Evolutionary conservation across 768 basidiomycete species (phyloP), one percentile per base, ranked within the genome.

Genomic region (Rhodotorula sphaerocarpa): DNA sequence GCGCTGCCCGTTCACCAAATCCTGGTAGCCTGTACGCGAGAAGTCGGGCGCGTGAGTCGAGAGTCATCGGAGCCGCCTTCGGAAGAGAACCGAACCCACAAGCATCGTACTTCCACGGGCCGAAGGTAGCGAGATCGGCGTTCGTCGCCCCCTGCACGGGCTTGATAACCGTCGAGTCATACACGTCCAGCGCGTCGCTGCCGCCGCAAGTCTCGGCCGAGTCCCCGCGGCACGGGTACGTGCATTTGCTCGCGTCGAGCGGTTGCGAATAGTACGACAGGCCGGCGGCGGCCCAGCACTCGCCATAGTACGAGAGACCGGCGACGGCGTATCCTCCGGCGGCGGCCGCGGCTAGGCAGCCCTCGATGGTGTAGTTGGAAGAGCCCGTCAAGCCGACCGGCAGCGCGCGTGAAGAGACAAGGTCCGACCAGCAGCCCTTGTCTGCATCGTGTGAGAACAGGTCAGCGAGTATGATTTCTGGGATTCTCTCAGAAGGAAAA

Each of bases 151-250:
- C 42, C 7, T 55, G 28, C 6, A 58, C 21, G 0, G 27, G n/a
- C 20, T 23, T 43, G 15, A 3, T 11, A 7, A 1, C 31, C 9
- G 20, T 50, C 15, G 59, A 61, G 47, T 28, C 18, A 52, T 66
- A 66, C 15, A 66, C 52, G 39, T 66, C 59, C 16, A 61, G 56
- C 10, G 52, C 33, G 25, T 30, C 33, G n/a, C 28, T 48, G 0
- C 65, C 65, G 15, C 65, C 65, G 47, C 65, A 66, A 5, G 59
- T 61, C 51, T 61, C 31, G 6, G 45, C 30, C 15, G 44, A 14
- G 25, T 61, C 42, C 41, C 50, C 44, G 14, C 34, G 43, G 56
- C 65, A 66, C 12, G 33, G 23, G 45, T 50, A 45, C 14, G 46
- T 45, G 55, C 65, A 66, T 3, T 33, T 23, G 1, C 43, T 11